Evolutionary conservation across 2,329 filamentous ascomycete genomes (phyloP), one percentile per base, ranked within the genome.

Genomic region (Dothistroma pini): DNA sequence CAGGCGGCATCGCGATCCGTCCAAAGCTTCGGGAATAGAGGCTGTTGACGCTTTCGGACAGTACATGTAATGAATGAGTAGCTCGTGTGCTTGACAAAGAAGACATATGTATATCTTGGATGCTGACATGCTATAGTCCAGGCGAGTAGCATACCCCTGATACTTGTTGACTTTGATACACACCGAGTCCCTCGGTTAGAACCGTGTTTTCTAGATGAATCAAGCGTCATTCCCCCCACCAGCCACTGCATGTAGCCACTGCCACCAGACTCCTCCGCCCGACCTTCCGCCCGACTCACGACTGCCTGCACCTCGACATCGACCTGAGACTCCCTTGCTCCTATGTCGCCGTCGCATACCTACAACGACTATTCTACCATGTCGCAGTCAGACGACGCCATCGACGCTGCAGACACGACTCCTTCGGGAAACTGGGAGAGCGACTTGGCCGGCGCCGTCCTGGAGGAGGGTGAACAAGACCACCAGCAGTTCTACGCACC

Each of bases 401-500:
- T 32, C 22, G 6, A 51, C 25, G 44, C 19, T 51, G 2, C 31
- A 14, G 12, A 32, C 38, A 38, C 19, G 25, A 29, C 25, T 21
- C 22, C 52, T 19, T 31, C 56, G 22, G n/a, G 29, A 32, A 53
- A 31, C 35, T 55, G 44, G 55, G 58, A 50, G 31, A 53, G 58
- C 47, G 32, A 49, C 21, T 14, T 51, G 53, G 29, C 38, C 10
- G n/a, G 6, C 35, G 29, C 29, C 52, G 50, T 44, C 11, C 22
- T 38, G 21, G 47, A 52, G 14, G 51, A 55, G 14, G 31, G 21
- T 55, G 62, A 63, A 38, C 57, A 63, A 53, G n/a, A n/a, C n/a
- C 58, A 63, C 48, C 57, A 63, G 38, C 52, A 63, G n/a, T 73
- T 80, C 65, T 83, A 84, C 71, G 84, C 86, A 56, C 89, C 89